A percentile compares a stretch with the other conserved stretches of the same genome.
These are phyloP conservation scores for Wickerhamomyces sp. DNA, from an alignment of 1,139 yeast species.

Conservation along the genomic window DNA sequence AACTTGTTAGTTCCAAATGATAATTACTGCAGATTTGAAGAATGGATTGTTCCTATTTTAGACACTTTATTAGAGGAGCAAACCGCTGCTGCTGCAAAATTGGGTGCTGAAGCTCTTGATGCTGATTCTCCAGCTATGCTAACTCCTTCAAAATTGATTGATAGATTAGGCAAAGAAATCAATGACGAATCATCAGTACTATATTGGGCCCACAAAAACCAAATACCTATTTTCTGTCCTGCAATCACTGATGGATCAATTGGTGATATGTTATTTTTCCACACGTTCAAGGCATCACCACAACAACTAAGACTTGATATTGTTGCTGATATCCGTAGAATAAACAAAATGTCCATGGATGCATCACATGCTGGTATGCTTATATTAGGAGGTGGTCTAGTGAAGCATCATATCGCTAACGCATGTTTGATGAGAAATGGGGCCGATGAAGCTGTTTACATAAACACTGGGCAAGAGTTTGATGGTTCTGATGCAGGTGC, in stretches of 20 bases:
- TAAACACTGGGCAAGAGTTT: conserved; percentile 97
- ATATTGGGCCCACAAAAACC: conserved; percentile 96
- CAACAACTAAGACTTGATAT: conserved; percentile 84
- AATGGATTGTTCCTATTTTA: conserved; percentile 94
- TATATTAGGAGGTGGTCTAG: conserved; percentile 91
- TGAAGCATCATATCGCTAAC: conserved; percentile 95
- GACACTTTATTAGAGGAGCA: conserved; percentile 89
- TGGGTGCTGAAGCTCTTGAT: conserved; percentile 49
- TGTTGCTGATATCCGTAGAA: conserved; percentile 86
- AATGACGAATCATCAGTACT: conserved; percentile 90
- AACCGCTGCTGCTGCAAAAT: conserved; percentile 54
- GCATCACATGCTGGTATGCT: conserved; percentile 97
- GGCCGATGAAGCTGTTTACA: conserved; percentile 95
- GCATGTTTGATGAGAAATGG: conserved; percentile 99
- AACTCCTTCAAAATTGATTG: conserved; percentile 93
- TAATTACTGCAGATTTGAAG: conserved; percentile 94
- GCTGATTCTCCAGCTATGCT: conserved; percentile 61
- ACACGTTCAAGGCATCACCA: conserved; percentile 92
- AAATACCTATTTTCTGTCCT: conserved; percentile 95
- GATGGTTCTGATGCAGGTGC: conserved; percentile 99
- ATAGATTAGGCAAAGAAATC: conserved; percentile 91
- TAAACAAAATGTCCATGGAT: conserved; percentile 92
- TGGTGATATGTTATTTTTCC: conserved; percentile 98
- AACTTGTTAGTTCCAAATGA: conserved; percentile 95
- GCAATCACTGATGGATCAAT: conserved; percentile 97